phyloP scores from a whole-genome alignment of 257 asterid species.

The Gynochthodes officinalis region DNA sequence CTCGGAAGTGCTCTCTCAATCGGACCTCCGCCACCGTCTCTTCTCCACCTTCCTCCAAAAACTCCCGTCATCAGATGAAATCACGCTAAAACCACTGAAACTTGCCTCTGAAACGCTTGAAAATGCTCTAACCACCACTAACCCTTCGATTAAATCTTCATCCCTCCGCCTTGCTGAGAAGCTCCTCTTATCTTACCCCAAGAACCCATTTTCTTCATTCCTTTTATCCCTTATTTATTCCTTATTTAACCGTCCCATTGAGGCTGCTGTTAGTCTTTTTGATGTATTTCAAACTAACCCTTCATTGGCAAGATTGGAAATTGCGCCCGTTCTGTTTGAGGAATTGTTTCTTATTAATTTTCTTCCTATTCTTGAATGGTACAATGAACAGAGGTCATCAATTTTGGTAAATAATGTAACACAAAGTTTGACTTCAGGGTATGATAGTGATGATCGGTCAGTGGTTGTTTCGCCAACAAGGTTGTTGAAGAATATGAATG shows the following conservation, averaged over 20 bases:
- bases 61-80: constrained; percentile 28
- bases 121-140: constrained; percentile 48
- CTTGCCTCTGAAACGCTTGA: constrained; percentile 55
- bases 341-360: constrained; percentile 59
- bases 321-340: constrained; percentile 57
- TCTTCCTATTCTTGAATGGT: constrained; percentile 49
- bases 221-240: constrained; percentile 49
- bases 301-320: constrained; percentile 44
- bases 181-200: constrained; percentile 45
- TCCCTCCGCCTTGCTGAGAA: constrained; percentile 60
- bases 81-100: constrained; percentile 37
- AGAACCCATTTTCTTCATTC: constrained; percentile 41
- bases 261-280: constrained; percentile 47
- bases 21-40: constrained; percentile 47
- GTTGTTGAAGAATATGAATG: constrained; percentile 51
- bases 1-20: constrained; percentile 37
- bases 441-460: constrained; percentile 36
- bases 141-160: constrained; percentile 40
- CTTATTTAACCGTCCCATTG: constrained; percentile 32
- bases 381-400: constrained; percentile 33
- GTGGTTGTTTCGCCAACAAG: constrained; percentile 29
- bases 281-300: constrained; percentile 46
- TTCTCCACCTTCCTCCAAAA: constrained; percentile 40
- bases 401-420: constrained; percentile 31
- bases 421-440: constrained; percentile 14